Evolutionary conservation across 2,329 filamentous ascomycete genomes (phyloP).

Genomic region (Corynespora cassiicola): DNA sequence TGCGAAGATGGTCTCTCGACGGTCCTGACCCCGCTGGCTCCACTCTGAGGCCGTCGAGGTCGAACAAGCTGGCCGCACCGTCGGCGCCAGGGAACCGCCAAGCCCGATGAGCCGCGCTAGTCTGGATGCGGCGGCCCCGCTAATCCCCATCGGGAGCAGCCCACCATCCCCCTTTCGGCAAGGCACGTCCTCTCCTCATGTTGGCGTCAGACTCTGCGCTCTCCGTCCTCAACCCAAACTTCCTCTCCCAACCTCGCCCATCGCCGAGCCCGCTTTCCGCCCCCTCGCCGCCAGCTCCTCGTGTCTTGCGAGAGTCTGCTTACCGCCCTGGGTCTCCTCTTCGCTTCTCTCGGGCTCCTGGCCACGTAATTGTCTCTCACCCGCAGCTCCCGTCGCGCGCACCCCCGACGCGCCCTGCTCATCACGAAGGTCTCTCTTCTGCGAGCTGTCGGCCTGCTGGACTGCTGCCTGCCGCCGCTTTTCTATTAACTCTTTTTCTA

Average conservation of each 20-base stretch:
- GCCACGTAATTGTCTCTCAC: neutral
- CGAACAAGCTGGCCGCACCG: no score
- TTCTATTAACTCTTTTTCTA: slow-evolving; percentile 1
- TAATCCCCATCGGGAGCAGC: slow-evolving; percentile 20
- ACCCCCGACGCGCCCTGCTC: slow-evolving; percentile 7
- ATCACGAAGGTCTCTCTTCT: neutral
- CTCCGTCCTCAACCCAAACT: slow-evolving; percentile 1
- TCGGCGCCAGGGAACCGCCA: slow-evolving; percentile 25
- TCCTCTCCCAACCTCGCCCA: slow-evolving; percentile 3
- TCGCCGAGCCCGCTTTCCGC: slow-evolving; percentile 1
- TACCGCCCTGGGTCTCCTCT: neutral
- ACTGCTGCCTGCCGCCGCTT: no score
- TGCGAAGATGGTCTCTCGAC: slow-evolving; percentile 3
- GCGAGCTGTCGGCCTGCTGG: no score
- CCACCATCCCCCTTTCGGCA: slow-evolving; percentile 12
- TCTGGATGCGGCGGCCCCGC: no score
- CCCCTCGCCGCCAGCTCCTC: neutral
- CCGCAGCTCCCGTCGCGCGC: neutral
- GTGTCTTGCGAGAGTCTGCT: neutral
- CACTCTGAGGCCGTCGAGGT: slow-evolving; percentile 16
- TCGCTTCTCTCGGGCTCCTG: slow-evolving; percentile 1
- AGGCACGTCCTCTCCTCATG: slow-evolving; percentile 30
- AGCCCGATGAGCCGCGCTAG: slow-evolving; percentile 16
- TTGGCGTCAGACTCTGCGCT: slow-evolving; percentile 27
- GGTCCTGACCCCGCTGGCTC: slow-evolving; percentile 19